phyloP scores from a whole-genome alignment of 192 early-diverging fungal genomes.

The Coemansia brasiliensis region DNA sequence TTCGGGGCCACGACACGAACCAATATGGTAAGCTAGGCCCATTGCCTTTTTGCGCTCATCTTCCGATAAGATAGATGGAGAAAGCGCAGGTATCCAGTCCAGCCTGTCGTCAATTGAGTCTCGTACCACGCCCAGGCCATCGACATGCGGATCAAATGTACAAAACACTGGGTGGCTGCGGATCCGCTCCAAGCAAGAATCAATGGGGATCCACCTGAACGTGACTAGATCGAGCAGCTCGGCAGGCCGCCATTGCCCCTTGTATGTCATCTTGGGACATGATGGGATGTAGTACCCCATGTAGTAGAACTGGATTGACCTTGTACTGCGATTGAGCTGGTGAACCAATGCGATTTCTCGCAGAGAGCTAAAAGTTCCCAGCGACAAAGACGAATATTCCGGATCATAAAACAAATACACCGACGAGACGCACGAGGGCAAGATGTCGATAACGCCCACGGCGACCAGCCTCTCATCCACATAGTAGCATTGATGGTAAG shows the following conservation, averaged over 20 bases:
- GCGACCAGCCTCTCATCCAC: slow-evolving; percentile 79
- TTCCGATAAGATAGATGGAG: slow-evolving; percentile 1
- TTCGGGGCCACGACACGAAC: neutral
- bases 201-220: slow-evolving; percentile 47
- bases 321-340: slow-evolving; percentile 43
- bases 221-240: slow-evolving; percentile 74
- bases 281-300: slow-evolving; percentile 94
- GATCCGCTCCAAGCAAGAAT: slow-evolving; percentile 41
- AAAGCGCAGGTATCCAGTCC: slow-evolving; percentile 13
- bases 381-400: slow-evolving; percentile 66
- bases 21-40: slow-evolving; percentile 1
- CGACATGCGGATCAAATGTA: slow-evolving; percentile 35
- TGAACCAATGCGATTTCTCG: slow-evolving; percentile 74
- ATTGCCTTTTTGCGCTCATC: slow-evolving; percentile 5
- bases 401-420: slow-evolving; percentile 98
- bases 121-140: slow-evolving; percentile 16
- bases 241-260: slow-evolving; percentile 83
- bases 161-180: slow-evolving; percentile 29
- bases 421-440: slow-evolving; percentile 84
- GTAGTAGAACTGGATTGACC: slow-evolving; percentile 78
- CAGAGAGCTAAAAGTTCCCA: slow-evolving; percentile 87
- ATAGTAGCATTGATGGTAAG: slow-evolving; percentile 91
- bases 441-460: slow-evolving; percentile 89
- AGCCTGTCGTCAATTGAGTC: slow-evolving; percentile 4
- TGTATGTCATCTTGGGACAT: slow-evolving; percentile 94